Base-by-base conservation (phyloP, 108 stramenopile species). In the Pseudonitzschia delicatissima region DNA sequence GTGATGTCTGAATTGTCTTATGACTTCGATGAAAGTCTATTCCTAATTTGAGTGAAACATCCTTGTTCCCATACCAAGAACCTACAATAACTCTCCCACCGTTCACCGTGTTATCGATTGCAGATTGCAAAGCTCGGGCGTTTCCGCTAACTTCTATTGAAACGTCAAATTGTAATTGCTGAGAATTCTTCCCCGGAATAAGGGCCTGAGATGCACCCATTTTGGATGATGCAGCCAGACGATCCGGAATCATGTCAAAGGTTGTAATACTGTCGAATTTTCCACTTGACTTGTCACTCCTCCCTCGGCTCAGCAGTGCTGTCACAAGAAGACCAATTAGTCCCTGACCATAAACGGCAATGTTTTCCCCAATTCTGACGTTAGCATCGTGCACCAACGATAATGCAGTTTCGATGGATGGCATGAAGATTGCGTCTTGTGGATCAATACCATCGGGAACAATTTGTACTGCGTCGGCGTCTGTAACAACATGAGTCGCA, bases 1-100 rank as follows among this genome's bases (percentile, higher is more conserved):
- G 96, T 17, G 94, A 95, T 29, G 92, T 82, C 37, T 77, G 59
- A 21, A 96, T 74, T 5, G 77, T 86, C 49, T 94, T 92, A 55
- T 95, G 87, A 66, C 92, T 94, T 9, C 96, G 82, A 72, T 96
- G 96, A 72, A 96, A 96, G 42, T 91, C 88, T 44, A 95, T 89
- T 8, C 96, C 96, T 6, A 96, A 77, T 61, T 88, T 89, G 42
- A 96, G 82, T 34, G 51, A 51, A 3, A 93, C 90, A 29, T 80
- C 72, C 18, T 75, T 50, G 61, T 78, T 87, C 25, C 94, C 93
- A 69, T 96, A 96, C 92, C 93, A 95, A 0, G 90, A 91, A 1
- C 90, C 96, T 27, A 96, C 67, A 48, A 96, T 73, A 1, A 95
- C 74, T 15, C 86, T 75, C 5, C 96, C 96, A 42, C 88, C 88